Evolutionary conservation across 164 flowering plant genomes (phyloP).

Genomic region (Aristolochia californica): DNA sequence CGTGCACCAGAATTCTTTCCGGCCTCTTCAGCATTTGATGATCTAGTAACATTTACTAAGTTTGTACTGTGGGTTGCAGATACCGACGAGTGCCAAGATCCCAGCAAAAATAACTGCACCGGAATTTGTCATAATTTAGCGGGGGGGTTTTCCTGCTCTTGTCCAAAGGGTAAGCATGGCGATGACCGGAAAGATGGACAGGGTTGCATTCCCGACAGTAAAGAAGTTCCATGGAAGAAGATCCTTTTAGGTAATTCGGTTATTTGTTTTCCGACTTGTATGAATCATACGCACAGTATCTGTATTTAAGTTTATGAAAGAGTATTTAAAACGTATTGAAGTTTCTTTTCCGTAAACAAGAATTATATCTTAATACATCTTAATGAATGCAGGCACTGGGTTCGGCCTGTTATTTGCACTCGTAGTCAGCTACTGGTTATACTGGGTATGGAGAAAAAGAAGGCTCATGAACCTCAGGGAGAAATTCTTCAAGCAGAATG

Average conservation of each 20-base stretch:
- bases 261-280: neutral
- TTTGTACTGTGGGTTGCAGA: neutral
- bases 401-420: constrained; percentile 1
- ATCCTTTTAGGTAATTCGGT: neutral
- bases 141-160: neutral
- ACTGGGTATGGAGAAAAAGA: constrained; percentile 2
- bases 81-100: neutral
- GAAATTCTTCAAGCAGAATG: constrained; percentile 7
- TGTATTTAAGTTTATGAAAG: too few species aligned
- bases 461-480: constrained; percentile 3
- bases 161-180: neutral
- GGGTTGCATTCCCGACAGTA: neutral
- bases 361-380: too few species aligned
- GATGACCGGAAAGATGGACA: neutral
- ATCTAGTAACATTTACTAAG: neutral
- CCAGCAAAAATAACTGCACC: too few species aligned
- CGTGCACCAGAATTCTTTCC: neutral
- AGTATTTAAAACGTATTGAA: too few species aligned
- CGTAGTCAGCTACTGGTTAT: constrained; percentile 1
- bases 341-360: too few species aligned
- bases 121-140: neutral
- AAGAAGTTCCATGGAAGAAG: neutral
- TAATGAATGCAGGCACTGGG: constrained; percentile 2
- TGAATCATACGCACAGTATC: neutral
- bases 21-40: too few species aligned